Evolutionary conservation across 106 monocot species (phyloP).

Genomic region (Dendrobium catenatum): DNA sequence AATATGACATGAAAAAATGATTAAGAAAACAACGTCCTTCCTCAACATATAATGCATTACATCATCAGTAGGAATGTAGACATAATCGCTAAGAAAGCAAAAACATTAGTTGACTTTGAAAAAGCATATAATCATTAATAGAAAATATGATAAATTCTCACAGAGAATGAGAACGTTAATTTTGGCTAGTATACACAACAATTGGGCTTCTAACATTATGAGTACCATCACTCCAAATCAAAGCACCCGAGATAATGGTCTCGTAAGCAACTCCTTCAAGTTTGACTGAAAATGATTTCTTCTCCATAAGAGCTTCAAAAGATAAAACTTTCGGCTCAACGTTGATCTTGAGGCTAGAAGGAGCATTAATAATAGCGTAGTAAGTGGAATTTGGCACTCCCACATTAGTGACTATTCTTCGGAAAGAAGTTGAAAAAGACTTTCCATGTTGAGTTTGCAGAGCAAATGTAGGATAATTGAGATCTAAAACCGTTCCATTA

Average conservation of each 20-base stretch:
- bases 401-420: constrained; percentile 24
- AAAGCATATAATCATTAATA: too few species aligned
- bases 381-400: constrained; percentile 10
- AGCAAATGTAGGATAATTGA: constrained; percentile 22
- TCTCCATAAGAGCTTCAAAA: constrained; percentile 17
- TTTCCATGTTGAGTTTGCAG: not conserved
- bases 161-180: too few species aligned
- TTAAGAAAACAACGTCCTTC: too few species aligned
- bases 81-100: too few species aligned
- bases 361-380: not conserved
- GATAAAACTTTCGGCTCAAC: constrained; percentile 12
- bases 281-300: constrained; percentile 15
- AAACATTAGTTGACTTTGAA: too few species aligned
- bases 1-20: too few species aligned
- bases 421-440: constrained; percentile 1
- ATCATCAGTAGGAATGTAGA: too few species aligned
- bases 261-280: constrained; percentile 6
- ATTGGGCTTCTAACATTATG: constrained; percentile 45
- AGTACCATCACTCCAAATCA: constrained; percentile 29
- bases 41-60: too few species aligned
- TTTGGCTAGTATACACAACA: constrained; percentile 12
- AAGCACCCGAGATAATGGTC: constrained; percentile 9
- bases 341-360: not conserved
- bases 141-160: too few species aligned
- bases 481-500: constrained; percentile 7